A percentile compares a stretch with the other conserved stretches of the same genome.
These are phyloP conservation scores for Cryptococcus sp. DNA, from an alignment of 1,284 basidiomycete genomes.

Conservation along the genomic window DNA sequence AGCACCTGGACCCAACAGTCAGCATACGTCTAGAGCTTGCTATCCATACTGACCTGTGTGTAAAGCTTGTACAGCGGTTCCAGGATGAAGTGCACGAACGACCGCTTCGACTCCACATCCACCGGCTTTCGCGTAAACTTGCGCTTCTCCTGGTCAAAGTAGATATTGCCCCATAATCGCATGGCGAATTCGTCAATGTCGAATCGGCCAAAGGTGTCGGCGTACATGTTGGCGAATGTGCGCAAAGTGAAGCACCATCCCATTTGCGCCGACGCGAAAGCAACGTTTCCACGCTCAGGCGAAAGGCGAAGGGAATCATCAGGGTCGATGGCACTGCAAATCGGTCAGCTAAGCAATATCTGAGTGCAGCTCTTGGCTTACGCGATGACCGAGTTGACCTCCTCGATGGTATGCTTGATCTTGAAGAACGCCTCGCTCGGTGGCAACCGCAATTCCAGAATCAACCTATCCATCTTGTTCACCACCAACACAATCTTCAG, in stretches of 20 bases:
- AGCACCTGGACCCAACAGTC: constrained; percentile 64
- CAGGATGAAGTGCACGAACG: constrained; percentile 95
- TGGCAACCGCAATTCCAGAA: constrained; percentile 93
- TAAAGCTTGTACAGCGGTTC: constrained; percentile 98
- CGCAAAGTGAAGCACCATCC: constrained; percentile 94
- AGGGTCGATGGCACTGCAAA: constrained; percentile 74
- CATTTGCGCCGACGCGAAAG: constrained; percentile 96
- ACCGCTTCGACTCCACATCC: constrained; percentile 78
- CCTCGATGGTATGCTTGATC: constrained; percentile 98
- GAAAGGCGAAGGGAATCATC: constrained; percentile 84
- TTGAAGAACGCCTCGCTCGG: constrained; percentile 98
- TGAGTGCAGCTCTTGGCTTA: constrained; percentile 48
- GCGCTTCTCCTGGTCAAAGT: constrained; percentile 76
- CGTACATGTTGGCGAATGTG: constrained; percentile 96
- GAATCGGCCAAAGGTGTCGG: constrained; percentile 69
- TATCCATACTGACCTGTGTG: constrained; percentile 59
- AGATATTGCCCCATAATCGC: constrained; percentile 98
- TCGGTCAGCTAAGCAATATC: constrained; percentile 1
- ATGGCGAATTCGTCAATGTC: constrained; percentile 66
- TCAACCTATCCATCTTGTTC: constrained; percentile 97
- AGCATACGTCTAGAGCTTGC: constrained; percentile 4
- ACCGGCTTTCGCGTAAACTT: constrained; percentile 85
- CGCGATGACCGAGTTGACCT: constrained; percentile 95
- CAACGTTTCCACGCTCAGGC: constrained; percentile 94
- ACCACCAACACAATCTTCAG: constrained; percentile 91